Percentiles rank a stretch among this genome's conserved stretches.
These are phyloP conservation scores for Irpex sp. DNA, from an alignment of 1,284 basidiomycete genomes.

Conservation along the genomic window DNA sequence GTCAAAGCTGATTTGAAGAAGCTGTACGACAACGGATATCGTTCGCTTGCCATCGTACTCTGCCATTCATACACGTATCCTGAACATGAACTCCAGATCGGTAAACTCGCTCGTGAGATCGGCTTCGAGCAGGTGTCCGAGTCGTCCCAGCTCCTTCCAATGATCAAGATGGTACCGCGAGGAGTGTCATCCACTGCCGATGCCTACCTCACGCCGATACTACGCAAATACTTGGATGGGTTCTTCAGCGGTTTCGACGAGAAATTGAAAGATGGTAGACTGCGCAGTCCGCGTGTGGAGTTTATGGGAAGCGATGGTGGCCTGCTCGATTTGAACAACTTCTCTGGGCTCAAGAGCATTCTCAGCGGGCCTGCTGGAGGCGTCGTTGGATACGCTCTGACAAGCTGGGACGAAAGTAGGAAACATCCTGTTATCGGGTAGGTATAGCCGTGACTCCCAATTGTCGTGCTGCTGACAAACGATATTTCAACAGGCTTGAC, in stretches of 20 bases:
- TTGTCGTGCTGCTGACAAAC: not conserved
- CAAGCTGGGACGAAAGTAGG: slow-evolving; percentile 72
- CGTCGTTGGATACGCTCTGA: slow-evolving; percentile 84
- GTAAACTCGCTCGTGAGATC: slow-evolving; percentile 67
- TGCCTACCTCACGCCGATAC: slow-evolving; percentile 92
- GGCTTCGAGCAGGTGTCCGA: slow-evolving; percentile 90
- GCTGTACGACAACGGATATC: slow-evolving; percentile 75
- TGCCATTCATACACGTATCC: slow-evolving; percentile 94
- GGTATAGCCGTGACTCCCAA: slow-evolving; percentile 18
- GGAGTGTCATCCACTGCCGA: slow-evolving; percentile 93
- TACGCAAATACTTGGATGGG: slow-evolving; percentile 85
- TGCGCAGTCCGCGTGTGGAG: slow-evolving; percentile 60
- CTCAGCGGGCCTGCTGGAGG: slow-evolving; percentile 87
- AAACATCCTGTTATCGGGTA: slow-evolving; percentile 74
- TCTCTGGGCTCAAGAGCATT: slow-evolving; percentile 87
- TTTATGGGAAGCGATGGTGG: slow-evolving; percentile 92
- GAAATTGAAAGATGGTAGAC: slow-evolving; percentile 48
- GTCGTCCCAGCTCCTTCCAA: slow-evolving; percentile 85
- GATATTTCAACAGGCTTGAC: slow-evolving; percentile 49
- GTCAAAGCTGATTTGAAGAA: slow-evolving; percentile 60
- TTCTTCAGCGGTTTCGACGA: slow-evolving; percentile 90
- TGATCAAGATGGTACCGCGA: slow-evolving; percentile 95
- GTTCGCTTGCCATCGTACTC: slow-evolving; percentile 83
- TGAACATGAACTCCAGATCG: slow-evolving; percentile 74
- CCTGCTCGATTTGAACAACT: slow-evolving; percentile 80